Conservation (phyloP, 441 rosid genomes). For the Macaranga tanarius region DNA sequence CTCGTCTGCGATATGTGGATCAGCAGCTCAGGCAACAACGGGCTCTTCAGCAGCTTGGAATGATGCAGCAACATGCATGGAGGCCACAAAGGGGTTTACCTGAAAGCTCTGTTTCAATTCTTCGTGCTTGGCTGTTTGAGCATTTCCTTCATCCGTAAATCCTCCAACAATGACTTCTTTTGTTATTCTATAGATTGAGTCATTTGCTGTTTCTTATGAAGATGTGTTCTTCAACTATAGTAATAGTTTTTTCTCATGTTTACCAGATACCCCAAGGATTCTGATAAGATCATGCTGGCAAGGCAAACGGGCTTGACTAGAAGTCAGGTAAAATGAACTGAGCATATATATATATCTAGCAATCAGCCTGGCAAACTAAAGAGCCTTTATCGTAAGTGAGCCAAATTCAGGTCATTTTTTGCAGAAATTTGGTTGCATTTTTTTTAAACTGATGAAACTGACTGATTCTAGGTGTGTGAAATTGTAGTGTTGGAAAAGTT, state of each 20-base stretch:
- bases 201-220: not conserved
- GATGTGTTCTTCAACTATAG: constrained; percentile 5
- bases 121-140: constrained; percentile 98
- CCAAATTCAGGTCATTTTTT: not conserved
- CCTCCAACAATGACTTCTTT: constrained; percentile 9
- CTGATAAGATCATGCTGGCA: constrained; percentile 92
- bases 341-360: constrained; percentile 10
- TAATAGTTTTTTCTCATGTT: constrained; percentile 13
- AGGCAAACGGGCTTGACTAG: constrained; percentile 96
- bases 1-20: constrained; percentile 83
- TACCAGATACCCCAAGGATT: constrained; percentile 91
- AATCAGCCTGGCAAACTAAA: constrained; percentile 7
- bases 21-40: constrained; percentile 94
- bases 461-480: not conserved
- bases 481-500: not conserved
- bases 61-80: constrained; percentile 92
- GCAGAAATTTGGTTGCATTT: not conserved
- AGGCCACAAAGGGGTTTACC: constrained; percentile 97
- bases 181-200: not conserved
- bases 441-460: not conserved
- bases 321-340: constrained; percentile 66
- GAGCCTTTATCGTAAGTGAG: not conserved
- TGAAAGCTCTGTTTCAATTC: constrained; percentile 85
- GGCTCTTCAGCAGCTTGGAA: constrained; percentile 83
- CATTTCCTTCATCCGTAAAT: constrained; percentile 98